Evolutionary conservation across 805 yeast genomes (phyloP), one percentile per base, ranked within the genome.

Genomic region (Suhomyces sp.): DNA sequence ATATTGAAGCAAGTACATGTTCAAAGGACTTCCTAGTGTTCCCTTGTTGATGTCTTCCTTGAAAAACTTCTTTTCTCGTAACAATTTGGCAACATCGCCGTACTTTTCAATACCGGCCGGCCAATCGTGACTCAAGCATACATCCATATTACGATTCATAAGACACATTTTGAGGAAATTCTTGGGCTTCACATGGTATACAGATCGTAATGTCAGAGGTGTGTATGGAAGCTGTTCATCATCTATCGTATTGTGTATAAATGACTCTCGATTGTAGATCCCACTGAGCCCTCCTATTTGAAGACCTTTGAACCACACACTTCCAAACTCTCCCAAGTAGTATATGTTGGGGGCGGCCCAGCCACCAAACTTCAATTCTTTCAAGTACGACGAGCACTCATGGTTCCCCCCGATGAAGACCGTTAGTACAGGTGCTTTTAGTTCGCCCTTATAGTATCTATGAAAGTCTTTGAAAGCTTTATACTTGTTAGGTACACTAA

Each of bases 361-460:
- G 0, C 99, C 99, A 10, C 99, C 99, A 64, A 78, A 80, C 53
- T 81, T 82, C 52, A 92, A 69, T 58, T 87, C 90, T 54, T 80
- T 73, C 55, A 94, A 63, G 64, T 87, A 89, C 53, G 85, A 82
- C 52, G 96, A 88, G 3, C 94, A 84, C 64, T 94, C 99, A 63
- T 94, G 99, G 68, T 94, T 94, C 0, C 99, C 99, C 2, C 99
- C 98, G 41, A 94, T 82, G 58, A 93, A 87, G 0, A 94, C 58
- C 0, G 98, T 93, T 29, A 83, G 67, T 1, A 86, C 76, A 0
- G 97, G 97, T 0, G 97, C 96, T 25, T 49, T 66, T 45, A 69
- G 72, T 17, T 60, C 57, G 0, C 93, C 89, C 1, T 62, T 63
- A 61, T 88, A 89, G 65, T 91, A 93, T 21, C 79, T 71, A 43